Percentiles rank a stretch among this genome's conserved stretches.
Evolutionary conservation across 805 yeast species (phyloP).

Genomic region (Candida railenensis): DNA sequence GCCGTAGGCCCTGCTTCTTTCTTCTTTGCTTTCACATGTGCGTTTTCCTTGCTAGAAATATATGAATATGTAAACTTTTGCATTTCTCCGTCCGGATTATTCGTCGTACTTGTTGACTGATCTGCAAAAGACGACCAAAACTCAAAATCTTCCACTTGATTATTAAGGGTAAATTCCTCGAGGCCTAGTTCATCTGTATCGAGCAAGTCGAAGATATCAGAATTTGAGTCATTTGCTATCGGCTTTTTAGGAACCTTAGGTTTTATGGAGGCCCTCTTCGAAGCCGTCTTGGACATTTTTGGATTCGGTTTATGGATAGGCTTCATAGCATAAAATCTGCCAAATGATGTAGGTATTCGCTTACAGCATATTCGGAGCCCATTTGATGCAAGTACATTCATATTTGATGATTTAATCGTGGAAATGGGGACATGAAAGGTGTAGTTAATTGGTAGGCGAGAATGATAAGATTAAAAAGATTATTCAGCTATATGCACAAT

Average conservation of each 20-base stretch:
- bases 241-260: too few species aligned
- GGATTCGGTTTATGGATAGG: not conserved
- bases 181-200: too few species aligned
- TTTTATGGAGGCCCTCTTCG: too few species aligned
- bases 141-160: not conserved
- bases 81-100: not conserved
- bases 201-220: too few species aligned
- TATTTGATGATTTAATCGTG: too few species aligned
- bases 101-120: not conserved
- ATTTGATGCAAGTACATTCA: too few species aligned
- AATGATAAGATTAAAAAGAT: not conserved
- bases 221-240: too few species aligned
- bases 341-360: not conserved
- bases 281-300: too few species aligned
- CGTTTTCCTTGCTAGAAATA: not conserved
- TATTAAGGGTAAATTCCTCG: too few species aligned
- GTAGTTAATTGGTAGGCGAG: too few species aligned
- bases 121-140: constrained; percentile 1
- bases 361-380: not conserved
- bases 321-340: not conserved
- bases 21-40: too few species aligned
- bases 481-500: not conserved
- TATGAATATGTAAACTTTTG: not conserved
- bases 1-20: not conserved
- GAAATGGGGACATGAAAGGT: not conserved